Conservation (phyloP, 164 flowering plant species). For the Berberis thunbergii region DNA sequence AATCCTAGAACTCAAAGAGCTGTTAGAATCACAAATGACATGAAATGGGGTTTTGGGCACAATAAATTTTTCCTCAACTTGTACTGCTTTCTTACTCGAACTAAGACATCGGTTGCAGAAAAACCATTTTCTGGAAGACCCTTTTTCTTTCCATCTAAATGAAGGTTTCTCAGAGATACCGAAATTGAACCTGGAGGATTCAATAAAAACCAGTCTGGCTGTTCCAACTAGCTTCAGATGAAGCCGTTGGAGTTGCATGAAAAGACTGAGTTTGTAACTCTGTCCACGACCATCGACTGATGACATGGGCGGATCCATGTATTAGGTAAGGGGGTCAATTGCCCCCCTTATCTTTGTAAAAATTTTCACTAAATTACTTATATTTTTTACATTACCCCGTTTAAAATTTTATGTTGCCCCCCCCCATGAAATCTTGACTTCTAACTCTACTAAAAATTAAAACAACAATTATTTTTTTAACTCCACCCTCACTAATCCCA, state of each 20-base stretch:
- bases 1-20: no score
- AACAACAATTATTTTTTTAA: no score
- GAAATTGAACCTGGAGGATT: conserved; percentile 53
- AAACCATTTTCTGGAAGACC: conserved; percentile 32
- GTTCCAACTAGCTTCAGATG: conserved; percentile 95
- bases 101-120: conserved; percentile 63
- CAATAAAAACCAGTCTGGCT: conserved; percentile 73
- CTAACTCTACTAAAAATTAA: no score
- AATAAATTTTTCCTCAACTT: conserved; percentile 21
- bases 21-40: conserved; percentile 2
- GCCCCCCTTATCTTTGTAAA: no score
- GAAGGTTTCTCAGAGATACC: conserved; percentile 26
- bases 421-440: no score
- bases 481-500: no score
- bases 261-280: conserved; percentile 48
- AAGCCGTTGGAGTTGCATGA: conserved; percentile 76
- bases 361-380: no score
- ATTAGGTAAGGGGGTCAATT: no score
- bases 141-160: conserved; percentile 11
- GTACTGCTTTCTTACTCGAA: conserved; percentile 55
- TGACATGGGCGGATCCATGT: no score
- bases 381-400: no score
- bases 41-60: conserved; percentile 12
- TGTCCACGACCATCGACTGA: conserved; percentile 35
- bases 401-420: no score